phyloP scores from a whole-genome alignment of 2,329 filamentous ascomycete species.

The Sordariomycetes sp. region DNA sequence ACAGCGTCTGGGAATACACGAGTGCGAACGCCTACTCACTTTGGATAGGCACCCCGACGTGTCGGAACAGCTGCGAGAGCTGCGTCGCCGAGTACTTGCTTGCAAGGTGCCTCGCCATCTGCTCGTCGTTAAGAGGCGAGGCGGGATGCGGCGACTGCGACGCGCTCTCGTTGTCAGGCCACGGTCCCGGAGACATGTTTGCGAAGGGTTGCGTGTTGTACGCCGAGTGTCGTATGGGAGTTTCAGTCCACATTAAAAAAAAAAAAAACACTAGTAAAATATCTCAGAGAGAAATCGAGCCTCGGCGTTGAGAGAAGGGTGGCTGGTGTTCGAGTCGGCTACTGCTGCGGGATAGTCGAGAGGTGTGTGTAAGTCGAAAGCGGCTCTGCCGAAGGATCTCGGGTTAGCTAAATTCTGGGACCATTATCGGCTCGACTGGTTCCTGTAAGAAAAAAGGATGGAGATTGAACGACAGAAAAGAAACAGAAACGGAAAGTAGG shows the following conservation, averaged over 20 bases:
- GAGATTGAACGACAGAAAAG: background rate
- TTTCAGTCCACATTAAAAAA: background rate
- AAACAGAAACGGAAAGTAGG: background rate
- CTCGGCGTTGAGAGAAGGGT: background rate
- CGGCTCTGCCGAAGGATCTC: background rate
- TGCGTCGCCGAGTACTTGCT: conserved; percentile 9
- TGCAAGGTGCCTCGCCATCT: conserved; percentile 11
- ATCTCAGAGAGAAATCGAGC: background rate
- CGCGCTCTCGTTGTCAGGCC: conserved; percentile 4
- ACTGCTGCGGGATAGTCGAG: background rate
- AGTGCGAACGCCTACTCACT: conserved; percentile 9
- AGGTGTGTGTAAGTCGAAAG: background rate
- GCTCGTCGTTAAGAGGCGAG: conserved; percentile 7
- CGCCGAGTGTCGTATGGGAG: background rate
- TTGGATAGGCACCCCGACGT: conserved; percentile 12
- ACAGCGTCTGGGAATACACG: background rate
- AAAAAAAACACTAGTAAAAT: background rate
- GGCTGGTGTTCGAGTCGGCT: background rate
- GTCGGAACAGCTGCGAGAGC: conserved; percentile 9
- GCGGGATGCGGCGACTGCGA: conserved; percentile 2
- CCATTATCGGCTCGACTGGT: background rate
- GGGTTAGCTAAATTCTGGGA: background rate
- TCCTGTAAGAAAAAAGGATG: background rate
- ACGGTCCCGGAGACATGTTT: conserved; percentile 6
- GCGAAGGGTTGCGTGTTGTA: background rate